Conservation (phyloP, 2,329 filamentous ascomycete species). For the Didymella keratinophila region DNA sequence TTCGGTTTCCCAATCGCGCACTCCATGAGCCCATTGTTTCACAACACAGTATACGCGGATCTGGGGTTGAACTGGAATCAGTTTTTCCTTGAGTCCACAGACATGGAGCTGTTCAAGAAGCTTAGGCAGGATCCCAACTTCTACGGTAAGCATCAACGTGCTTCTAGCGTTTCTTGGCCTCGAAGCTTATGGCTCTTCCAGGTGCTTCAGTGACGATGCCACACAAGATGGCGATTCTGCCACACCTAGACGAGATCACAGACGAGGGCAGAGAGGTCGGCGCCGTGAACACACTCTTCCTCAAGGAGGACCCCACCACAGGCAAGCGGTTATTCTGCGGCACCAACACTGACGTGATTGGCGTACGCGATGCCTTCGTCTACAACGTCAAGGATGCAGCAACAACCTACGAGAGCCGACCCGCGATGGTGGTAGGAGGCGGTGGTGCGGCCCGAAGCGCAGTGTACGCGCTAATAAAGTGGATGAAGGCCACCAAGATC, state of each 20-base stretch:
- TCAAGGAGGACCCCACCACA: constrained; percentile 58
- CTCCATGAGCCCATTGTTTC: constrained; percentile 62
- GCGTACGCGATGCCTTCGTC: constrained; percentile 75
- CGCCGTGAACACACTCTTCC: constrained; percentile 80
- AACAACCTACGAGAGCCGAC: constrained; percentile 63
- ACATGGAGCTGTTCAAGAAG: constrained; percentile 54
- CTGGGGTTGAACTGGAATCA: constrained; percentile 62
- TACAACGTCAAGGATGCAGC: constrained; percentile 55
- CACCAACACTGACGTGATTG: constrained; percentile 82
- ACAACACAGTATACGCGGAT: constrained; percentile 61
- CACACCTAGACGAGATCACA: constrained; percentile 75
- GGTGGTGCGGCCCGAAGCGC: constrained; percentile 80
- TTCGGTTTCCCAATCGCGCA: constrained; percentile 65
- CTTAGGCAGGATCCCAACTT: constrained; percentile 66
- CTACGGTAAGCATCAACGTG: constrained; percentile 59
- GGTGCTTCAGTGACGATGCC: constrained; percentile 83
- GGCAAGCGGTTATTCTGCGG: constrained; percentile 67
- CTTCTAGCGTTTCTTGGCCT: neutral
- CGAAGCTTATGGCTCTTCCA: constrained; percentile 32
- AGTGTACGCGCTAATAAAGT: constrained; percentile 75
- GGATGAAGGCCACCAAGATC: constrained; percentile 71
- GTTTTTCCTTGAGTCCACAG: constrained; percentile 55
- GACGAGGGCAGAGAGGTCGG: constrained; percentile 77
- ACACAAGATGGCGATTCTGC: constrained; percentile 78
- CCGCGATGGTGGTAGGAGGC: constrained; percentile 77